Evolutionary conservation across 345 rosid species (phyloP).

Genomic region (Aurinia saxatilis): DNA sequence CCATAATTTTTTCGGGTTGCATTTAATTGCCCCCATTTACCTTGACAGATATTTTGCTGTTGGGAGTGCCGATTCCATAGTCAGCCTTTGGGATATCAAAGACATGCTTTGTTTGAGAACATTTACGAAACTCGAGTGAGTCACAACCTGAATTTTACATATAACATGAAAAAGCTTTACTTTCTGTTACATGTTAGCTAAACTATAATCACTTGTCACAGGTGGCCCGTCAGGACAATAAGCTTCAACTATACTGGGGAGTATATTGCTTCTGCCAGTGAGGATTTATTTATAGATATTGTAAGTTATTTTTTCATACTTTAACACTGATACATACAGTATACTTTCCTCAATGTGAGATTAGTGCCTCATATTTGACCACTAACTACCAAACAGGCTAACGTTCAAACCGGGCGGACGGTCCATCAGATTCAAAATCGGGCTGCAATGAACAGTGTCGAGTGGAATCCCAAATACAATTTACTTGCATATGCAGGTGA

Average conservation of each 20-base stretch:
- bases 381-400: constrained; percentile 48
- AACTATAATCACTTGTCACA: constrained; percentile 23
- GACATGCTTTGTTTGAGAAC: constrained; percentile 91
- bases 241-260: constrained; percentile 83
- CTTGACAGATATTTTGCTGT: constrained; percentile 81
- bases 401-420: constrained; percentile 76
- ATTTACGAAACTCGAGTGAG: constrained; percentile 90
- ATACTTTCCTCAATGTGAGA: neutral
- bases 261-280: constrained; percentile 93
- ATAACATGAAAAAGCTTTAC: neutral
- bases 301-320: constrained; percentile 34
- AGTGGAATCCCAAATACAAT: constrained; percentile 94
- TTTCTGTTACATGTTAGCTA: neutral
- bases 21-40: neutral
- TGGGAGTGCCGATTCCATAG: constrained; percentile 98
- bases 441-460: constrained; percentile 96
- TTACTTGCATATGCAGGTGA: constrained; percentile 96
- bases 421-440: constrained; percentile 94
- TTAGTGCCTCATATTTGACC: constrained; percentile 9
- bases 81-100: constrained; percentile 96
- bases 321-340: neutral
- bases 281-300: constrained; percentile 83
- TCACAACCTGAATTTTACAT: neutral
- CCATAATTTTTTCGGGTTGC: neutral
- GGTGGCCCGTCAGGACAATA: constrained; percentile 95